phyloP scores from a whole-genome alignment of 192 early-diverging fungal species.

The Coemansia sp. region DNA sequence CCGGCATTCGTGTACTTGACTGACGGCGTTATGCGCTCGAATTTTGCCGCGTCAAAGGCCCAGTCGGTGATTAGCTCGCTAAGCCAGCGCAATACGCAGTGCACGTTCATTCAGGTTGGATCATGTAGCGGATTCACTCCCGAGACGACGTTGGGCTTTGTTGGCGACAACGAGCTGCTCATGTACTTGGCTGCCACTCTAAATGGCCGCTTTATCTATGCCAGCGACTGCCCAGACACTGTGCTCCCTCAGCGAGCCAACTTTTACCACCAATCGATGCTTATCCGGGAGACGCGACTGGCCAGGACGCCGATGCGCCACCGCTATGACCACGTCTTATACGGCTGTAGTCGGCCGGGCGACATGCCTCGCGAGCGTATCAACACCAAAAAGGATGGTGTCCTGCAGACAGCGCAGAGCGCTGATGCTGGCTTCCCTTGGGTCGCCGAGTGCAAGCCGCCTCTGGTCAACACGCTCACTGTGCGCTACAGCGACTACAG shows the following conservation, averaged over 20 bases:
- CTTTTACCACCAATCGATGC: conserved; percentile 56
- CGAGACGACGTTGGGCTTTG: conserved; percentile 75
- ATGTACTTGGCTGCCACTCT: conserved; percentile 71
- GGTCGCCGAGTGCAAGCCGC: conserved; percentile 65
- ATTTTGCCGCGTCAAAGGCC: conserved; percentile 64
- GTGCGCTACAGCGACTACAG: conserved; percentile 69
- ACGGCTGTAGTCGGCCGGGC: conserved; percentile 44
- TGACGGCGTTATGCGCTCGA: conserved; percentile 79
- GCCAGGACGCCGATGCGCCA: conserved; percentile 37
- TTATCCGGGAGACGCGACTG: conserved; percentile 54
- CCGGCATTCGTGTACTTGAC: conserved; percentile 67
- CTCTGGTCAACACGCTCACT: conserved; percentile 64
- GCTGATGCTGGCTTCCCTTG: conserved; percentile 67
- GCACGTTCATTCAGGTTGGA: conserved; percentile 77
- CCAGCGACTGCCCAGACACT: conserved; percentile 63
- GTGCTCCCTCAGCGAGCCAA: conserved; percentile 42
- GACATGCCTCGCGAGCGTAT: conserved; percentile 60
- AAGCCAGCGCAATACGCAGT: conserved; percentile 63
- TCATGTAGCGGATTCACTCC: conserved; percentile 65
- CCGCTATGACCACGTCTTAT: conserved; percentile 37
- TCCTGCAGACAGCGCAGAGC: conserved; percentile 20
- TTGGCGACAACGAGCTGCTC: conserved; percentile 77
- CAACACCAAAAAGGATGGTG: conserved; percentile 28
- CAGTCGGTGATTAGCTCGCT: conserved; percentile 55
- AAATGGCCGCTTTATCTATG: conserved; percentile 71